Base-by-base conservation (phyloP, 2,329 filamentous ascomycete species). In the Penicillium vulpinum region DNA sequence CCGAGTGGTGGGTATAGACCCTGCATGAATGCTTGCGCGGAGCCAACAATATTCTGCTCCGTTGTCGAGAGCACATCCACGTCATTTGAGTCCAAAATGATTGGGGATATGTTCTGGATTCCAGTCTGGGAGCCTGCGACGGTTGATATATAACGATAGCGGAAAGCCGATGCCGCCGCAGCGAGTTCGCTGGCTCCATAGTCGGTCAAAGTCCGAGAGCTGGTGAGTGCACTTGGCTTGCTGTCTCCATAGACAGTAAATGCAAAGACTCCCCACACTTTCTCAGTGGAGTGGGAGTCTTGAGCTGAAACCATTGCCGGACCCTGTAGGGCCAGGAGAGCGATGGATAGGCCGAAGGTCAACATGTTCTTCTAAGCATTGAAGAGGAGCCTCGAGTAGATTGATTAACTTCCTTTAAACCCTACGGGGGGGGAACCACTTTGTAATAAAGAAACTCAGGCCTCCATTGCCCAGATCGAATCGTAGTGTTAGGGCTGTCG, bases 1-100 rank as follows among this genome's bases (percentile, higher is more conserved):
- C 74, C 65, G 4, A 75, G 61, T 13, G 83, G 83, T 33, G 84
- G 84, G 66, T 86, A 87, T 10, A 87, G 71, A 8, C 83, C 84
- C 67, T 86, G 83, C 76, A 87, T 78, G 63, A 86, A 86, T 3
- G 85, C 83, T 62, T 84, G 81, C 13, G 83, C 83, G 3, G 83
- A 84, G 1, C 79, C 79, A 33, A 79, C 67, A 2, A 78, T 75
- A 53, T 77, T 78, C 56, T 81, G 77, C 31, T 77, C 72, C 26
- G 82, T 75, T 26, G 77, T 68, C 0, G 83, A 75, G 45, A 80
- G 69, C 11, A 83, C 70, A 50, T 73, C 73, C 9, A 85, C 62
- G 58, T 85, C 76, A 18, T 78, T 70, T 9, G 77, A 70, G 56
- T 80, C 68, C 16, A 83, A 58, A 28, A 72, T 67, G 51, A 80